These are phyloP conservation scores for Podaxis pistillaris DNA, from an alignment of 768 basidiomycete species.

Conservation along the genomic window DNA sequence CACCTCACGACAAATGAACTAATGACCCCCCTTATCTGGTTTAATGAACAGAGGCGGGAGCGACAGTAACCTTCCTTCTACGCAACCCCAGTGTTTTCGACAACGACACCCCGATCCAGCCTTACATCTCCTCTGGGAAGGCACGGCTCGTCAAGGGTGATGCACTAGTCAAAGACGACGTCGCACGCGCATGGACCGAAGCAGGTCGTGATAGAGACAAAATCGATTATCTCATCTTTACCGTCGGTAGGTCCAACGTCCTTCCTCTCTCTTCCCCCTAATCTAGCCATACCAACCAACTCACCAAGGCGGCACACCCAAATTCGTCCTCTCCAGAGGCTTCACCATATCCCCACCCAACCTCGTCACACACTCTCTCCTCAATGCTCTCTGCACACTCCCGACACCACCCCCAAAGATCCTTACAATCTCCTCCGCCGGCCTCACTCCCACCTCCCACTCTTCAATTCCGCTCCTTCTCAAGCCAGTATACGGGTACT, in stretches of 20 bases:
- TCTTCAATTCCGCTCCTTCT: slow-evolving; percentile 44
- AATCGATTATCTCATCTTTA: slow-evolving; percentile 58
- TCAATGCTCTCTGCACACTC: slow-evolving; percentile 56
- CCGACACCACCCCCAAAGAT: slow-evolving; percentile 49
- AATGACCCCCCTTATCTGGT: neutral
- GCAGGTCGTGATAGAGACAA: slow-evolving; percentile 30
- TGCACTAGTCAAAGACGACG: slow-evolving; percentile 51
- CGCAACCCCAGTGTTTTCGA: slow-evolving; percentile 54
- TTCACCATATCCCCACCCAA: slow-evolving; percentile 47
- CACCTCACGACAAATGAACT: neutral
- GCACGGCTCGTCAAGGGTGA: slow-evolving; percentile 62
- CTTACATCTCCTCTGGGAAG: slow-evolving; percentile 45
- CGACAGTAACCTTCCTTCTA: slow-evolving; percentile 63
- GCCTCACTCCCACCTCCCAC: slow-evolving; percentile 47
- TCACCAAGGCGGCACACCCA: slow-evolving; percentile 42
- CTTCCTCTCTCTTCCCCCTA: neutral
- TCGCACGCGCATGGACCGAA: slow-evolving; percentile 50
- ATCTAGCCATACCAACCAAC: neutral
- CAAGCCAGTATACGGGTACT: slow-evolving; percentile 45
- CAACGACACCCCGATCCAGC: slow-evolving; percentile 49
- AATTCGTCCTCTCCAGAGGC: slow-evolving; percentile 48
- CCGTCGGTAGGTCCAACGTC: slow-evolving; percentile 40
- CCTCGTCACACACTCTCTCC: slow-evolving; percentile 55
- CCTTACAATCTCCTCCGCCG: slow-evolving; percentile 52
- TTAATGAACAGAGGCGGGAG: slow-evolving; percentile 43